Conservation (phyloP, 768 basidiomycete species). For the Amanita phalloides region DNA sequence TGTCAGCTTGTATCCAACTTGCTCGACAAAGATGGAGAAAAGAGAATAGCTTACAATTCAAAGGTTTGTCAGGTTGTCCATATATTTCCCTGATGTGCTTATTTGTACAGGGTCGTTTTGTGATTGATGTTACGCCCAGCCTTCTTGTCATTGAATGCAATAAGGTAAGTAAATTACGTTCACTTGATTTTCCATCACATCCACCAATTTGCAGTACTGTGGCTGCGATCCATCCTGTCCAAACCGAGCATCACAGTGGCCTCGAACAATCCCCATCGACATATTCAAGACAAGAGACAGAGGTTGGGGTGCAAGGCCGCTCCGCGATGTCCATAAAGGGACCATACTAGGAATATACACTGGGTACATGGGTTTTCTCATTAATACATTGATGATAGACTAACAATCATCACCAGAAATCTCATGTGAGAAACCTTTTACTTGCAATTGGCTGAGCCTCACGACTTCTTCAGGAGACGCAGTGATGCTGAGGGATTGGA, state of each 20-base stretch:
- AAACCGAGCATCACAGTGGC: constrained; percentile 53
- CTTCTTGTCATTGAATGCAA: constrained; percentile 60
- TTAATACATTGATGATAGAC: neutral
- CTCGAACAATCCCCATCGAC: constrained; percentile 46
- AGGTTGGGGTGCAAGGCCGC: constrained; percentile 60
- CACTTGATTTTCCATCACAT: neutral
- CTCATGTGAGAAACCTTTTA: constrained; percentile 28
- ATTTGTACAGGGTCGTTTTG: constrained; percentile 34
- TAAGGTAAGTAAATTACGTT: constrained; percentile 23
- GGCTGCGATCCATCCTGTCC: constrained; percentile 31
- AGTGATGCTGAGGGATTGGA: constrained; percentile 27
- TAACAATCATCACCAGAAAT: constrained; percentile 18
- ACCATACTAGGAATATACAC: constrained; percentile 61
- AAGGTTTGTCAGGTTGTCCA: constrained; percentile 15
- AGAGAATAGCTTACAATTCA: constrained; percentile 31
- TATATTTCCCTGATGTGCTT: neutral
- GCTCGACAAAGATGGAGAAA: constrained; percentile 5
- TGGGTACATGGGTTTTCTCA: constrained; percentile 31
- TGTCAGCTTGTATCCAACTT: constrained; percentile 3
- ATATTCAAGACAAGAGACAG: constrained; percentile 50
- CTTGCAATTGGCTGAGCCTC: neutral
- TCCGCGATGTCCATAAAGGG: constrained; percentile 30
- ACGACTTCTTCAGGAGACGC: constrained; percentile 23
- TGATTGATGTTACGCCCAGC: constrained; percentile 29
- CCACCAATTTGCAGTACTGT: constrained; percentile 25